phyloP scores from a whole-genome alignment of 1,139 yeast species.

The Kodamaea fungicola region DNA sequence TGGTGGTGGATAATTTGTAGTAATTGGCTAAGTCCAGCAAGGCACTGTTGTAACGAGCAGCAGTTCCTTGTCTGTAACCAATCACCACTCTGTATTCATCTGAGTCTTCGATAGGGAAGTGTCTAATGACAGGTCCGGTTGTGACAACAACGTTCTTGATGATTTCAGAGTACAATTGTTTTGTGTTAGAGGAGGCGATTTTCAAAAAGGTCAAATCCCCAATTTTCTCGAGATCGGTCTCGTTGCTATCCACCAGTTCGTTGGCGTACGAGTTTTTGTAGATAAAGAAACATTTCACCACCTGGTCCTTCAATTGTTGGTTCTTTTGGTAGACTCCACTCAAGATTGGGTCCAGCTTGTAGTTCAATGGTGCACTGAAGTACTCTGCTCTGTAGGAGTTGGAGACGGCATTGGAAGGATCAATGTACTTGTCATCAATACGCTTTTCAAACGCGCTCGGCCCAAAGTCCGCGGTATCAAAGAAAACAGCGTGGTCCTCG shows the following conservation, averaged over 20 bases:
- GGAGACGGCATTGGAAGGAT: conserved; percentile 43
- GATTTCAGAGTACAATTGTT: conserved; percentile 68
- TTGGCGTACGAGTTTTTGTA: conserved; percentile 66
- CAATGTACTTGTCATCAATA: conserved; percentile 80
- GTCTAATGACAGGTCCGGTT: conserved; percentile 92
- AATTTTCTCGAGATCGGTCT: conserved; percentile 57
- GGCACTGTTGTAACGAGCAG: conserved; percentile 87
- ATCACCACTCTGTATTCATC: conserved; percentile 82
- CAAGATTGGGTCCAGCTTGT: conserved; percentile 45
- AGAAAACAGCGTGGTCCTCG: conserved; percentile 87
- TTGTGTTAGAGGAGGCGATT: conserved; percentile 79
- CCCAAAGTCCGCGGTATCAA: conserved; percentile 61
- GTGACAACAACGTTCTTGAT: conserved; percentile 67
- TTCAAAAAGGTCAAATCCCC: conserved; percentile 79
- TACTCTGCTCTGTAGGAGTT: conserved; percentile 73
- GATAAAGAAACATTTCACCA: conserved; percentile 78
- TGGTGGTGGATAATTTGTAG: conserved; percentile 79
- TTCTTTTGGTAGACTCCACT: conserved; percentile 39
- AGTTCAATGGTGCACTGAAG: conserved; percentile 66
- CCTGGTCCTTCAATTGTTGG: conserved; percentile 39
- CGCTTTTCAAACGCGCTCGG: conserved; percentile 53
- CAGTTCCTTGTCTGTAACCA: conserved; percentile 81
- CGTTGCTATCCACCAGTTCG: conserved; percentile 26
- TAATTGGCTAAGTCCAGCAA: conserved; percentile 84
- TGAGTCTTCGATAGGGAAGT: conserved; percentile 74